Evolutionary conservation across 139 green algal species (phyloP), one percentile per base, ranked within the genome.

Genomic region (Chlorella sp.): DNA sequence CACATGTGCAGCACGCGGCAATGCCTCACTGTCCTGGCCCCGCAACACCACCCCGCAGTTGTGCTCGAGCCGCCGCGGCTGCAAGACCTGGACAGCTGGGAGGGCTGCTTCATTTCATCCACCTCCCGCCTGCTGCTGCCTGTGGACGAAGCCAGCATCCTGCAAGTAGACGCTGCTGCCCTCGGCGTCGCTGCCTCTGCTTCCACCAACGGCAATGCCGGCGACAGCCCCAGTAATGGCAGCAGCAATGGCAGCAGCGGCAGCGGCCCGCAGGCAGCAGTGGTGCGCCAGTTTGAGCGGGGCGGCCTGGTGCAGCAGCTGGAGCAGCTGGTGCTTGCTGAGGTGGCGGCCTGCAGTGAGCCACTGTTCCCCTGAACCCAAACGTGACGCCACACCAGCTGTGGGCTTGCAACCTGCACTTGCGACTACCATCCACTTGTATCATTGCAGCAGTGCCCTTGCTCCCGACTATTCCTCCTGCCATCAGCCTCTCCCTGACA

Each of bases 81-180:
- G 60, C 36, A 67, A 15, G 87, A 93, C 39, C 65, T 92, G 9
- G 83, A 72, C 18, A n/a, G n/a, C 41, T 95, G 92, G 92, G 79
- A 95, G 63, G 92, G 90, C 36, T 89, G 86, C 17, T 89, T 95
- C 55, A 91, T 95, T 41, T 89, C 76, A 67, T 90, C 79, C 81
- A 95, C 92, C 32, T 92, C 89, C 47, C 76, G 92, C 28, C 89
- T 95, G 55, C 63, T 93, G 83, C 89, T 95, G 71, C 92, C 92
- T 3, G 76, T 93, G 12, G 85, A 93, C 70, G 72, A 86, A 44
- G 26, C 38, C 30, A 32, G 36, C 23, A 63, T 82, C 20, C 36
- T 62, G 23, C 57, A 20, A 21, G 36, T 73, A 9, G 57, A 21
- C 90, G 28, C 72, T 87, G 72, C 64, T 74, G n/a, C 73, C 86